Base-by-base conservation (phyloP, 768 basidiomycete species). In the Leccinum olivaceopallidum region DNA sequence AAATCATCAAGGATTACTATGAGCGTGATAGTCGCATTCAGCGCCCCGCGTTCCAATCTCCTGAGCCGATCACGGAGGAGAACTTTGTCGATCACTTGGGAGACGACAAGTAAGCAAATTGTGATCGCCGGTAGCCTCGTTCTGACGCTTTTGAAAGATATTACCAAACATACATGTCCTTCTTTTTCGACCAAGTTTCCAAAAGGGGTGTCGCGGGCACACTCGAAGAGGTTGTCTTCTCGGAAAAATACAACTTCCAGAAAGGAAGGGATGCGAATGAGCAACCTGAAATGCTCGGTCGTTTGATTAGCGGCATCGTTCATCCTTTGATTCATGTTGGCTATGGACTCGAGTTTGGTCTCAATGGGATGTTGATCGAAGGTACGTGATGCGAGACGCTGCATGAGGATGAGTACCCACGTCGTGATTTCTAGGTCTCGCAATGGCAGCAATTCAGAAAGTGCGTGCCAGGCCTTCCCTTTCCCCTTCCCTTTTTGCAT, bases 281-380 rank as follows among this genome's bases (percentile, higher is more conserved):
- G 3, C 78, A 81, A 26, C 84, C 83, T 0, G 73, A 79, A 58
- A 84, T 90, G 83, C 69, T 89, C 6, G 76, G 72, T 56, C 81
- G 85, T 18, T 77, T 85, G 58, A 30, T 61, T 14, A 72, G 77
- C 0, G 84, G 80, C 0, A 63, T 89, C 22, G 5, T 89, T 2
- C 89, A 90, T 63, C 80, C 88, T 0, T 50, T 88, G 57, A 89
- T 90, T 50, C 85, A 89, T 65, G 64, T 75, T 9, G 87, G 85
- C 3, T 81, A 84, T 63, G 88, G 87, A 0, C 60, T 77, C 4
- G 89, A 90, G 70, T 89, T 90, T 60, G 80, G 80, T 8, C 53
- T 89, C 39, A 82, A 80, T 16, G 89, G 87, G 1, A 77, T 88
- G 68, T 65, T 85, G 1, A 81, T 80, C 5, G 88, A 90, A 78